phyloP scores from a whole-genome alignment of 176 grass and related monocot species.

The Oryza meridionalis region DNA sequence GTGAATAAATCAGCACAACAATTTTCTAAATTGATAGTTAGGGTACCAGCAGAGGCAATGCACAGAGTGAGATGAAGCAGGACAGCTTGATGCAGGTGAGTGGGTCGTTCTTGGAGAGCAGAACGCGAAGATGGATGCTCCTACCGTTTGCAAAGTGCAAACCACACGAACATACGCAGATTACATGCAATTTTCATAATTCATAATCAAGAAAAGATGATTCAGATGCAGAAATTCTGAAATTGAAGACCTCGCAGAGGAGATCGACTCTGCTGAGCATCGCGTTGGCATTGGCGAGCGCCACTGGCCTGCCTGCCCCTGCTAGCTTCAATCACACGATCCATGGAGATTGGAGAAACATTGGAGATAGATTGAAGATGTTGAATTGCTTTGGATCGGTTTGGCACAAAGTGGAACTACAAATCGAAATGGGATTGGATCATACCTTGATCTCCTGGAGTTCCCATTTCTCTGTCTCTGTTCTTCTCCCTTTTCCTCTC shows the following conservation, averaged over 20 bases:
- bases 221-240: not conserved
- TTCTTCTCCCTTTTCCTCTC: too few species aligned
- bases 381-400: too few species aligned
- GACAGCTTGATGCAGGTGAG: conserved; percentile 62
- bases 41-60: conserved; percentile 44
- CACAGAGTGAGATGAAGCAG: conserved; percentile 47
- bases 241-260: conserved; percentile 55
- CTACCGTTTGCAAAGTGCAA: conserved; percentile 38
- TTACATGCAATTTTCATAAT: not conserved
- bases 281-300: conserved; percentile 64
- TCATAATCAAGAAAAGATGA: not conserved
- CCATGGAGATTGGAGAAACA: not conserved
- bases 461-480: too few species aligned
- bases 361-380: not conserved
- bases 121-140: conserved; percentile 56
- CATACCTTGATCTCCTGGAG: too few species aligned
- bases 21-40: not conserved
- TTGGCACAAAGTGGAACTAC: too few species aligned
- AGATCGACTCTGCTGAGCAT: conserved; percentile 58
- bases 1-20: not conserved
- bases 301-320: conserved; percentile 52
- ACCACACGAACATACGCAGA: not conserved
- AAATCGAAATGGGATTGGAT: too few species aligned
- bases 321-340: conserved; percentile 51
- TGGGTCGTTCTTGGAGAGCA: conserved; percentile 52